Base-by-base conservation (phyloP, 1,284 basidiomycete genomes). In the Takashimella koratensis region DNA sequence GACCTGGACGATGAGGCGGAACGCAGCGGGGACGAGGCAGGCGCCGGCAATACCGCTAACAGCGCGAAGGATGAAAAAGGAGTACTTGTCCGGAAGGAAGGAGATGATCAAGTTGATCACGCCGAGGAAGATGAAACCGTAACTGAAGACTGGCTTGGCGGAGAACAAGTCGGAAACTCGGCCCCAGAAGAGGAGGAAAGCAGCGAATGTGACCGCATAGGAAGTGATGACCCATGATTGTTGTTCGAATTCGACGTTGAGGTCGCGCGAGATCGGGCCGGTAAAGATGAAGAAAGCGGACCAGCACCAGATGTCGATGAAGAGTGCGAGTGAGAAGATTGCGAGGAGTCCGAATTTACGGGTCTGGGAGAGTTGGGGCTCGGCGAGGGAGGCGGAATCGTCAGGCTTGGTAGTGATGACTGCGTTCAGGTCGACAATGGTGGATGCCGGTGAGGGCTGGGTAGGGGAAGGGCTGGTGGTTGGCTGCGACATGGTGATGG, bases 1-100 rank as follows among this genome's bases (percentile, higher is more conserved):
- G 12, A 66, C 47, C 11, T 54, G 53, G 13, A 62, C 57, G 52
- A 73, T 73, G 40, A 73, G 57, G 21, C 68, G 60, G 49, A 62
- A 66, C 3, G 64, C 45, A 6, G 70, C 58, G 4, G 70, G 70
- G 19, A 73, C 65, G 20, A 64, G 42, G 6, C 58, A 54, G 2
- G 67, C 59, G 22, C 65, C 70, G 2, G 65, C 61, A 6, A 74
- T 56, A 24, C 71, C 73, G 8, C 59, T 52, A 3, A 73, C 30
- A 0, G 66, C 70, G 8, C 72, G 60, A 4, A 75, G 48, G 42
- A 74, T 44, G 53, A 71, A 68, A 52, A 69, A 70, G 21, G 64
- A 52, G 49, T 68, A 68, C 50, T 63, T 60, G 48, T 73, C 60
- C 8, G 60, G 39, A 8, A 69, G 49, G 53, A 74, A 70, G 6